Evolutionary conservation across 257 asterid genomes (phyloP).

Genomic region (Nicotiana paniculata): DNA sequence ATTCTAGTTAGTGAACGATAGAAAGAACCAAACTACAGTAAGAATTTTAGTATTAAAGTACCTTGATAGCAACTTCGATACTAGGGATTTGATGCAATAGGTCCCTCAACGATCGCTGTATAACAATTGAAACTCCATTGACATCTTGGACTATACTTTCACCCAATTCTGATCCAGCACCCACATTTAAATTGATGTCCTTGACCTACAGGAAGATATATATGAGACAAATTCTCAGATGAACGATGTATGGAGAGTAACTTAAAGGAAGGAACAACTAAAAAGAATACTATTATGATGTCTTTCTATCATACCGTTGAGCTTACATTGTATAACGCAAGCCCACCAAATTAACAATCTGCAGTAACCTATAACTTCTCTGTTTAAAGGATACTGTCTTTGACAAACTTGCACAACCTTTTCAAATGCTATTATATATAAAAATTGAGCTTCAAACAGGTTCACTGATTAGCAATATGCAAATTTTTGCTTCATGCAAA

Average conservation of each 20-base stretch:
- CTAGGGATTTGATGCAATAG: slow-evolving; percentile 70
- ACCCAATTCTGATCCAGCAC: slow-evolving; percentile 73
- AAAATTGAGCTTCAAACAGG: not conserved
- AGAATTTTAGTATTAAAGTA: slow-evolving; percentile 18
- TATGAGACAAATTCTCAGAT: not conserved
- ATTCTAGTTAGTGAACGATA: not conserved
- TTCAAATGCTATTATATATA: not conserved
- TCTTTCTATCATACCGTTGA: not conserved
- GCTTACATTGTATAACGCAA: not conserved
- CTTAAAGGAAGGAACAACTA: not conserved
- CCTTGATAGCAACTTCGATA: slow-evolving; percentile 72
- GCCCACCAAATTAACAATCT: not conserved
- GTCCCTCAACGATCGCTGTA: slow-evolving; percentile 85
- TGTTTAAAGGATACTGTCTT: not conserved
- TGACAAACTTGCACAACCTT: not conserved
- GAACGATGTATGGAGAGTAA: not conserved
- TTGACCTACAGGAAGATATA: slow-evolving; percentile 55
- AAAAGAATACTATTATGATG: not conserved
- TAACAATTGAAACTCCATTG: slow-evolving; percentile 71
- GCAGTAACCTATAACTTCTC: not conserved
- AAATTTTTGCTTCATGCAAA: slow-evolving; percentile 1
- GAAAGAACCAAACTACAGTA: not conserved
- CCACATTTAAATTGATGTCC: slow-evolving; percentile 90
- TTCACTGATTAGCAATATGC: not conserved
- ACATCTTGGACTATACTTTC: slow-evolving; percentile 86